Base-by-base conservation (phyloP, 768 basidiomycete species). In the Lactifluus subvellereus region DNA sequence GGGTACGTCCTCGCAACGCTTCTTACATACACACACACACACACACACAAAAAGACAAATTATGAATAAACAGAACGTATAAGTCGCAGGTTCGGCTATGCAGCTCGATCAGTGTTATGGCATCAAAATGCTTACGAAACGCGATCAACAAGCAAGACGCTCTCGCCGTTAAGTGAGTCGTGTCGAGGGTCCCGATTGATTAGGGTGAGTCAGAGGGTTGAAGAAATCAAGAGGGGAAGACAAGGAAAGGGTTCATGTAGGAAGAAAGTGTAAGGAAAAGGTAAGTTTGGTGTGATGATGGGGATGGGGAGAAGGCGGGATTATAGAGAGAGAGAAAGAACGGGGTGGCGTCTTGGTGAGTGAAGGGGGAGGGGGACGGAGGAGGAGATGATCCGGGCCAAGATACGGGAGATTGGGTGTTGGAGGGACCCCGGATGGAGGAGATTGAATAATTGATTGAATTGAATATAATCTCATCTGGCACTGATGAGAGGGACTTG, bases 321-420 rank as follows among this genome's bases (percentile, higher is more conserved):
- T n/a, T 6, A n/a, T 43, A 27, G 27, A 14, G 60, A 27, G 27
- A 14, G 22, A 7, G n/a, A 42, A 40, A 14, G 54, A 60, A 55
- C 64, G 61, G 65, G 61, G 65, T 66, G 65, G 65, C 65, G 65
- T 64, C 54, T 3, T 1, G 3, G 27, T 27, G 27, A 55, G 55
- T 35, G 54, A 51, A 49, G 54, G 49, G 63, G 27, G 1, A 32
- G 45, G 18, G 4, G 16, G 27, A 64, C 51, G 55, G 64, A 57
- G 60, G 27, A 30, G 51, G 22, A 32, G 51, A 62, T 64, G 65
- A 64, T 64, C 61, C 65, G 65, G 65, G 57, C 65, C 65, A 42
- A 13, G 10, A 10, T 54, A 27, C 61, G 20, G 65, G 65, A 4
- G 2, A 0, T 18, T 5, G 61, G 61, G 50, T 27, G 3, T 27